phyloP scores from a whole-genome alignment of 208 protist genomes.

The Wallacemonas sp. region DNA sequence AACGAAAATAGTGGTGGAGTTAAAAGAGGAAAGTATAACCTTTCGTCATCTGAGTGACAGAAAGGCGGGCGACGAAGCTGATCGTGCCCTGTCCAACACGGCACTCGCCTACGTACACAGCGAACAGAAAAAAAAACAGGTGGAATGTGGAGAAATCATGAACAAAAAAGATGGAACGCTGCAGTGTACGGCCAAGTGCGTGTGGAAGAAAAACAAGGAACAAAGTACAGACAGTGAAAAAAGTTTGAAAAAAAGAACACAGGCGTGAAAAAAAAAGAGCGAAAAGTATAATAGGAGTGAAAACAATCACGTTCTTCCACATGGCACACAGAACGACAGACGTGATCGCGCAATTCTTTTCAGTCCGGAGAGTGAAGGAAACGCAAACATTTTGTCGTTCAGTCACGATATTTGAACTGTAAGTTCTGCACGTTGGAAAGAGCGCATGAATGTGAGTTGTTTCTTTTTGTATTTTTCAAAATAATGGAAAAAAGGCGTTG shows the following conservation, averaged over 20 bases:
- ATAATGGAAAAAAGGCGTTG: conserved; percentile 1
- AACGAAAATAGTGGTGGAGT: conserved; percentile 7
- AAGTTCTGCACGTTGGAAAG: no score
- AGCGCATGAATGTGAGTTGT: no score
- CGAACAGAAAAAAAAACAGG: no score
- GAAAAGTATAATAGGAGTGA: background rate
- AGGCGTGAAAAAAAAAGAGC: background rate
- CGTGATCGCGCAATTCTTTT: background rate
- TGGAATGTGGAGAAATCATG: no score
- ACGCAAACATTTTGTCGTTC: background rate
- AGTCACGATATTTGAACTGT: no score
- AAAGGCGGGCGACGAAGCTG: background rate
- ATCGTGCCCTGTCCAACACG: no score
- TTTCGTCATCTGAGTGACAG: background rate
- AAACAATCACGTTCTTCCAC: background rate
- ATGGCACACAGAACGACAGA: background rate
- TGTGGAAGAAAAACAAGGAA: no score
- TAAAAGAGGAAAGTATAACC: conserved; percentile 15
- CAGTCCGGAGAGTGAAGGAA: background rate
- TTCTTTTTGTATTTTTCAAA: no score
- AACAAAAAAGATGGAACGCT: no score
- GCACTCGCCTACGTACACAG: no score
- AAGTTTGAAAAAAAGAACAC: conserved; percentile 18
- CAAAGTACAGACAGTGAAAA: background rate
- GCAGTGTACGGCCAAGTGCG: no score